A percentile compares a stretch with the other conserved stretches of the same genome.
Conservation (phyloP, 1,284 basidiomycete species). For the Ceratobasidium papillatum region DNA sequence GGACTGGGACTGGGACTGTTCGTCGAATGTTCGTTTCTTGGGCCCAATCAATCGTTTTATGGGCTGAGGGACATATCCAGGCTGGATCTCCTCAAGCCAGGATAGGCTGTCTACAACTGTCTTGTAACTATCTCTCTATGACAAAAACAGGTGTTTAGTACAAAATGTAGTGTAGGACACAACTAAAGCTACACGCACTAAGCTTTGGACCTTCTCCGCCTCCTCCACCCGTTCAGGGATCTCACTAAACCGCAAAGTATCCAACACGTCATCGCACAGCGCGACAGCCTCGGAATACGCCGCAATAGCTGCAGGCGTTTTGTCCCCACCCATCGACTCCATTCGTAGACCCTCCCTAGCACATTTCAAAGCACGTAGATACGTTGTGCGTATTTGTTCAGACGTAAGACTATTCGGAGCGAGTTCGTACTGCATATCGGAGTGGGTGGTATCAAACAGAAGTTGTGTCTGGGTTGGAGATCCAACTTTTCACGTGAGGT, state of each 20-base stretch:
- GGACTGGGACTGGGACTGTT: neutral
- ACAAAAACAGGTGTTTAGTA: neutral
- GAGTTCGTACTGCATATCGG: neutral
- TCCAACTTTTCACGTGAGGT: neutral
- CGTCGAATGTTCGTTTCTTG: constrained; percentile 2
- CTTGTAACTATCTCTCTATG: neutral
- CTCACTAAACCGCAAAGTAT: neutral
- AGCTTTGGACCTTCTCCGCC: neutral
- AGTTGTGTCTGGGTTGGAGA: neutral
- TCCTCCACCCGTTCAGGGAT: constrained; percentile 3
- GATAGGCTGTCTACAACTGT: neutral
- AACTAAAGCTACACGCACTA: neutral
- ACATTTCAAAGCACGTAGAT: neutral
- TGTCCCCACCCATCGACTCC: constrained; percentile 1
- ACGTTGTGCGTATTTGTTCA: neutral
- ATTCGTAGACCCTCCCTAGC: neutral
- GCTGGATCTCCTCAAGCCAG: neutral
- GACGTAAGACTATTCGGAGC: neutral
- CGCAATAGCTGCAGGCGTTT: neutral
- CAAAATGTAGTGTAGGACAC: too few species aligned
- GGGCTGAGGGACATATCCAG: neutral
- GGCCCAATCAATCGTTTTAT: neutral
- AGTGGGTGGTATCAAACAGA: neutral
- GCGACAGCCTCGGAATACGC: neutral
- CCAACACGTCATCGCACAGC: neutral